Percentiles rank a stretch among this genome's conserved stretches.
These are phyloP conservation scores for Stipa capillata DNA, from an alignment of 176 grass and related monocot species.

Conservation along the genomic window DNA sequence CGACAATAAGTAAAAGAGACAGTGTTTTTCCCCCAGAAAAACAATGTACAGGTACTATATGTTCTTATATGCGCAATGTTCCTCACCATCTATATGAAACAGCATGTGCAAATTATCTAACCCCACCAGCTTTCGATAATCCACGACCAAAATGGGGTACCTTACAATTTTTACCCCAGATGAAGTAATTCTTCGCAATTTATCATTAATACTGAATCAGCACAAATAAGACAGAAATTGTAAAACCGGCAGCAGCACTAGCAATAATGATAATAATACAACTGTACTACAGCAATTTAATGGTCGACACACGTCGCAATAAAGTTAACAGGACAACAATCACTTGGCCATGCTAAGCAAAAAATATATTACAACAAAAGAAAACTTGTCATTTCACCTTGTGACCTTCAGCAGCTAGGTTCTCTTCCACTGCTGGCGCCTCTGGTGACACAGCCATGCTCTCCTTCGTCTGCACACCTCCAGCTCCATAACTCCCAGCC, in stretches of 20 bases:
- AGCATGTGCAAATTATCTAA: not conserved
- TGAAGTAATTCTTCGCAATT: not conserved
- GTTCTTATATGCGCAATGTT: not conserved
- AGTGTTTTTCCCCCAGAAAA: not conserved
- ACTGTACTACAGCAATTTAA: not conserved
- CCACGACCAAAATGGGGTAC: not conserved
- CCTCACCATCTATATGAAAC: not conserved
- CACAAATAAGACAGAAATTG: no score
- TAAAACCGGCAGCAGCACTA: no score
- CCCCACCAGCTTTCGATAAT: not conserved
- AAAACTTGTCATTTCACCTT: conserved; percentile 17
- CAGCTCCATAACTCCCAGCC: conserved; percentile 38
- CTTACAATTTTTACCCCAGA: not conserved
- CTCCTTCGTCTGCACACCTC: conserved; percentile 7
- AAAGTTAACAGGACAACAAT: not conserved
- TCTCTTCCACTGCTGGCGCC: conserved; percentile 11
- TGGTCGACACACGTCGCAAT: not conserved
- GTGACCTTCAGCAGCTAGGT: not conserved
- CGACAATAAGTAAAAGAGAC: not conserved
- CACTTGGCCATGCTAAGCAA: not conserved
- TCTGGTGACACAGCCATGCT: conserved; percentile 11
- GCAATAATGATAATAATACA: not conserved
- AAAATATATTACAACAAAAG: not conserved
- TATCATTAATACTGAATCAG: not conserved
- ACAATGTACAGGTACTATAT: not conserved